Evolutionary conservation across 129 eudicot species (phyloP).

Genomic region (Chrysanthemum makinoi): DNA sequence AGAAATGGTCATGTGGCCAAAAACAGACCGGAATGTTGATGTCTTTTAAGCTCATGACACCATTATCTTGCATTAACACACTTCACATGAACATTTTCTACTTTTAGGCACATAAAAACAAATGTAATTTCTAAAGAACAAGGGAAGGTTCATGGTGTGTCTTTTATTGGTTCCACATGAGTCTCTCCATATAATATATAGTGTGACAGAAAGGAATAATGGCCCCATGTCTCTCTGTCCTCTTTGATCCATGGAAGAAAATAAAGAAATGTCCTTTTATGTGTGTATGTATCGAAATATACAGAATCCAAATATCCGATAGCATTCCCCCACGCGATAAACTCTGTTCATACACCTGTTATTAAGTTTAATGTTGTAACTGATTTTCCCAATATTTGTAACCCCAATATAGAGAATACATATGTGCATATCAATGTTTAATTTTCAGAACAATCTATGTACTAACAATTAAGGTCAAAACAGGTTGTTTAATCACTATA

Average conservation of each 20-base stretch:
- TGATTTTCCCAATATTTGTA: no score
- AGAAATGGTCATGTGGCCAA: no score
- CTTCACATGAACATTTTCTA: background rate
- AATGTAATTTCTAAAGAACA: background rate
- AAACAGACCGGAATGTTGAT: background rate
- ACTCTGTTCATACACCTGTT: background rate
- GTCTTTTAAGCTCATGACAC: background rate
- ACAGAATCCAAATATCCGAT: background rate
- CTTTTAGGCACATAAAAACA: background rate
- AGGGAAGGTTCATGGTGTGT: background rate
- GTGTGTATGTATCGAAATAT: constrained; percentile 19
- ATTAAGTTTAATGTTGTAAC: no score
- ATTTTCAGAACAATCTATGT: no score
- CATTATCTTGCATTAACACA: constrained; percentile 7
- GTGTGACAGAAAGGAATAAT: background rate
- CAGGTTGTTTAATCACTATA: no score
- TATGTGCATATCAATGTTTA: no score
- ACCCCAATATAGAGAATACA: no score
- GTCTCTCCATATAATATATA: background rate
- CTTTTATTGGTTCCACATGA: background rate
- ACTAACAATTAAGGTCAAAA: no score
- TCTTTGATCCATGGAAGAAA: constrained; percentile 21
- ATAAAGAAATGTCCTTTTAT: constrained; percentile 20
- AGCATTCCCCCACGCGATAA: constrained; percentile 4
- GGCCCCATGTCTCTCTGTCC: constrained; percentile 29